Percentiles rank a stretch among this genome's conserved stretches.
phyloP scores from a whole-genome alignment of 139 green algal genomes.

The Penium margaritaceum region DNA sequence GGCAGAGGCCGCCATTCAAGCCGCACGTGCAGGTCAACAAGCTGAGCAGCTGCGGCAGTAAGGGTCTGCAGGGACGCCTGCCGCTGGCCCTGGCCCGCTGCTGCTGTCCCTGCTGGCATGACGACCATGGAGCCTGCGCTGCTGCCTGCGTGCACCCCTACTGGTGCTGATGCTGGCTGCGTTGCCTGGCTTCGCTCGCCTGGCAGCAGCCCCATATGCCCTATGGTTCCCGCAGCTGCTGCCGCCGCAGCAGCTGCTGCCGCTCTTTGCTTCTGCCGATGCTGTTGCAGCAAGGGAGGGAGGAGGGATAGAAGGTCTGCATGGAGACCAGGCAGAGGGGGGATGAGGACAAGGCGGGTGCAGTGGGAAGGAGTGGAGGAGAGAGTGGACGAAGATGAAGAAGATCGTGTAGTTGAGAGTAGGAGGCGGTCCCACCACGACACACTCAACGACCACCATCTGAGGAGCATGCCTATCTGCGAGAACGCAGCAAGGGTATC shows the following conservation, averaged over 20 bases:
- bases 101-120: neutral
- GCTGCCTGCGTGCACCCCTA: neutral
- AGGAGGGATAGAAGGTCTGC: no score
- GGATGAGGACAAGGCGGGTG: conserved; percentile 22
- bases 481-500: conserved; percentile 23
- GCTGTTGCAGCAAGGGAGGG: no score
- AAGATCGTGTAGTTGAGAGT: no score
- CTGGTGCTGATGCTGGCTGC: neutral
- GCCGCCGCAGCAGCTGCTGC: no score
- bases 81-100: no score
- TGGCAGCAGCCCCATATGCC: neutral
- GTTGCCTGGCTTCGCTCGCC: neutral
- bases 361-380: conserved; percentile 19
- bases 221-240: no score
- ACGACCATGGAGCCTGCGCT: no score
- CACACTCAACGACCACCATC: conserved; percentile 21
- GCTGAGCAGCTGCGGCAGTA: neutral
- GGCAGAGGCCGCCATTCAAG: neutral
- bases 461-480: neutral
- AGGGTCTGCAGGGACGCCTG: neutral
- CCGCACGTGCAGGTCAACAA: neutral
- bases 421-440: conserved; percentile 10
- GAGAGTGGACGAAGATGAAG: no score
- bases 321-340: conserved; percentile 13
- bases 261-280: no score